Base-by-base conservation (phyloP, 257 asterid species). In the Solanum corneliomulleri region DNA sequence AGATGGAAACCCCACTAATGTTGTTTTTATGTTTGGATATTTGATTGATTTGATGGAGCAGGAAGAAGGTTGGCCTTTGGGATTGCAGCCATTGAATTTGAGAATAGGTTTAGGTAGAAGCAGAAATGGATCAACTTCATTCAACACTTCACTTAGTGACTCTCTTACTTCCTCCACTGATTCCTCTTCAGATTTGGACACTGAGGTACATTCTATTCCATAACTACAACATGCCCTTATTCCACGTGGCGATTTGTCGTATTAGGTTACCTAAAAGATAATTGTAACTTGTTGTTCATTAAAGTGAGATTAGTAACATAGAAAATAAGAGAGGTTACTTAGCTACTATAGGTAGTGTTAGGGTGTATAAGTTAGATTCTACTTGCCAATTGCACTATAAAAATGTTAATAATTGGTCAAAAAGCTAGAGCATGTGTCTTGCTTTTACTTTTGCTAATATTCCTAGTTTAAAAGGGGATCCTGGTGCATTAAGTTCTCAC, bases 61-160 rank as follows among this genome's bases (percentile, higher is more conserved):
- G 94, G 93, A 91, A 91, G 94, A 89, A 86, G 94, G 92, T 23
- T 92, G 94, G 94, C 93, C 93, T 23, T 89, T 92, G 76, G 94
- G 94, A 37, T 89, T 92, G 91, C 91, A 85, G 58, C 93, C 93
- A 78, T 74, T 92, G 89, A 91, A 91, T 92, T 88, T 76, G 68
- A 87, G 94, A 89, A 89, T 77, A 86, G 93, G 92, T 86, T 76
- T 91, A 21, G 88, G 85, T 56, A 92, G 93, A 85, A 90, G 56
- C 88, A 86, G 88, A 72, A 37, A 72, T 37, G 93, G 89, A 62
- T 91, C 94, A 7, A 85, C 91, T 9, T 92, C 93, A 35, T 91
- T 92, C 91, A 92, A 90, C 91, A 92, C 94, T 69, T 86, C 87
- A 56, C 86, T 90, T 11, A 90, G 88, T 89, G 89, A 83, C 37